Conservation (phyloP, 2,329 filamentous ascomycete genomes). For the Alternaria arborescens region DNA sequence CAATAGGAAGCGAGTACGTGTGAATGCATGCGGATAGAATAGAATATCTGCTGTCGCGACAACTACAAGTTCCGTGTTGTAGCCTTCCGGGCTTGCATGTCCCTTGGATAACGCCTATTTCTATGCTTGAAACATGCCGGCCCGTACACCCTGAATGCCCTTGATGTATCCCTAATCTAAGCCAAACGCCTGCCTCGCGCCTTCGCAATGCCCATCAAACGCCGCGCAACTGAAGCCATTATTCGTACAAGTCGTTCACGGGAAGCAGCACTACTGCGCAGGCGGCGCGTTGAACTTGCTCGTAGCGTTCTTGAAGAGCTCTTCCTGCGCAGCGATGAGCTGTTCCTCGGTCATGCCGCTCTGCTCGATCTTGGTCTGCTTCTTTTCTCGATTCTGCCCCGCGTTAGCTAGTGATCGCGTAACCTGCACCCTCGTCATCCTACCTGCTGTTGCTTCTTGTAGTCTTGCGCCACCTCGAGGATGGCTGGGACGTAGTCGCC, state of each 20-base stretch:
- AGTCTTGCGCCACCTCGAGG: slow-evolving; percentile 83
- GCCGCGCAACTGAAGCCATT: slow-evolving; percentile 28
- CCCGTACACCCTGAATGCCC: slow-evolving; percentile 16
- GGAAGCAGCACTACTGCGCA: slow-evolving; percentile 25
- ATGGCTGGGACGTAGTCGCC: slow-evolving; percentile 90
- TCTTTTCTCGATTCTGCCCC: slow-evolving; percentile 86
- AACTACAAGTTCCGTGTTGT: background rate
- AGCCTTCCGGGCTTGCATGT: background rate
- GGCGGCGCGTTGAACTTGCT: slow-evolving; percentile 71
- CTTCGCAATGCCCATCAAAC: slow-evolving; percentile 29
- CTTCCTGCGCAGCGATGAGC: slow-evolving; percentile 85
- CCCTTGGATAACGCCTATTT: slow-evolving; percentile 12
- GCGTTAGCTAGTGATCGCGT: slow-evolving; percentile 21
- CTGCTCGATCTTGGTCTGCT: slow-evolving; percentile 95
- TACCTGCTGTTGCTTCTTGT: slow-evolving; percentile 93
- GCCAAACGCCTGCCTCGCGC: slow-evolving; percentile 34
- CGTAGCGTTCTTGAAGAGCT: slow-evolving; percentile 85
- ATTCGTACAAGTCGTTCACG: slow-evolving; percentile 19
- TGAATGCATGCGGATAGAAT: background rate
- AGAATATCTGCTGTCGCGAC: background rate
- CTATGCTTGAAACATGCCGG: slow-evolving; percentile 15
- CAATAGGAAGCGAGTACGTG: slow-evolving; percentile 5
- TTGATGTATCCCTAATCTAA: slow-evolving; percentile 27
- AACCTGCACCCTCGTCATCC: slow-evolving; percentile 32
- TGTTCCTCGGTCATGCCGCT: slow-evolving; percentile 93